These are phyloP conservation scores for Phytophthora sansomeana DNA, from an alignment of 352 stramenopile genomes.

Conservation along the genomic window DNA sequence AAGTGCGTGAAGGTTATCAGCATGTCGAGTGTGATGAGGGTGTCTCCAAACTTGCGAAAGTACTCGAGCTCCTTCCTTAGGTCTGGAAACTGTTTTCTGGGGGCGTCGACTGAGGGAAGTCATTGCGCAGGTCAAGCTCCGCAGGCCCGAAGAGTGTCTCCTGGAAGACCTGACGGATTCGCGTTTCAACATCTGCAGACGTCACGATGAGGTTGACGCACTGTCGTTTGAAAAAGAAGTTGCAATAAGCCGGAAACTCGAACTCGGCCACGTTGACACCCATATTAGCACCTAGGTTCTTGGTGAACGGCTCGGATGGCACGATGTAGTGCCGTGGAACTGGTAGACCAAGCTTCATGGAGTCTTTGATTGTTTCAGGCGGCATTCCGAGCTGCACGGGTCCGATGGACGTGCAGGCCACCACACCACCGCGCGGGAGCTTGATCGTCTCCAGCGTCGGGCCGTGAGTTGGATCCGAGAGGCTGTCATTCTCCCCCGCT, in stretches of 20 bases:
- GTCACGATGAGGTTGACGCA: constrained; percentile 89
- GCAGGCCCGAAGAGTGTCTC: constrained; percentile 89
- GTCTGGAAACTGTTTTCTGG: constrained; percentile 69
- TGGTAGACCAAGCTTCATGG: constrained; percentile 93
- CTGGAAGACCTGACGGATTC: constrained; percentile 90
- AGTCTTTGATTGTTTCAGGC: constrained; percentile 98
- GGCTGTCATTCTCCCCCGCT: constrained; percentile 15
- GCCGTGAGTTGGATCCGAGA: constrained; percentile 11
- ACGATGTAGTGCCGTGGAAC: constrained; percentile 97
- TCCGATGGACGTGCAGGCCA: constrained; percentile 81
- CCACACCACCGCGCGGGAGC: constrained; percentile 76
- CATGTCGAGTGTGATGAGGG: constrained; percentile 90
- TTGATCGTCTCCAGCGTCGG: constrained; percentile 65
- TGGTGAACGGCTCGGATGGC: constrained; percentile 94
- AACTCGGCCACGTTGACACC: constrained; percentile 97
- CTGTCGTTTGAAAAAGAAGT: constrained; percentile 95
- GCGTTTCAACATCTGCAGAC: constrained; percentile 76
- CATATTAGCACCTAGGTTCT: constrained; percentile 94
- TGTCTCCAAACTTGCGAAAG: constrained; percentile 92
- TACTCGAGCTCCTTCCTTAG: constrained; percentile 89
- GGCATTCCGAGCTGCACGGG: constrained; percentile 94
- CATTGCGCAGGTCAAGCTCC: constrained; percentile 72
- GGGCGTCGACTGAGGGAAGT: constrained; percentile 78
- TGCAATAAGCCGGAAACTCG: constrained; percentile 98
- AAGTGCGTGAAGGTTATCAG: constrained; percentile 91